These are phyloP conservation scores for Oryza longistaminata DNA, from an alignment of 176 grass and related monocot genomes.

Conservation along the genomic window DNA sequence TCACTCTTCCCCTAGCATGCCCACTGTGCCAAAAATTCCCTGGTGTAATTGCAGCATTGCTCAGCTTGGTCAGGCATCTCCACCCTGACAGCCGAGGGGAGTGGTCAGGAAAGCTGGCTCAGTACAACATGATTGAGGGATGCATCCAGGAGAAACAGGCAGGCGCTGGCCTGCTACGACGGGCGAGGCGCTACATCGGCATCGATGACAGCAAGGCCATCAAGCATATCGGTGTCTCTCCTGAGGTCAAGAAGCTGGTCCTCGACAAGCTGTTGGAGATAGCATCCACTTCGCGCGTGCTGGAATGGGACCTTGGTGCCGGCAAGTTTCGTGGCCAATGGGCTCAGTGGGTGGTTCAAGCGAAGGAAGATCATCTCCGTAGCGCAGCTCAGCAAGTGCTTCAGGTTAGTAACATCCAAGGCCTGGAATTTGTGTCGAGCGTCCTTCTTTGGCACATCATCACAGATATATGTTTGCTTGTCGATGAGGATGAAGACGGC, in stretches of 20 bases:
- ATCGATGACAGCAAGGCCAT: neutral
- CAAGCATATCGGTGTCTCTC: neutral
- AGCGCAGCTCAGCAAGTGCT: neutral
- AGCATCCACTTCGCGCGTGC: neutral
- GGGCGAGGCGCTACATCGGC: neutral
- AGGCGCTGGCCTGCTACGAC: neutral
- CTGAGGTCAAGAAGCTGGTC: neutral
- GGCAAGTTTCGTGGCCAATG: conserved; percentile 5
- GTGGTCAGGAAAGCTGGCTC: neutral
- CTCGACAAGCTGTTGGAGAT: conserved; percentile 2
- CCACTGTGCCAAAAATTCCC: neutral
- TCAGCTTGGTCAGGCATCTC: neutral
- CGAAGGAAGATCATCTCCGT: neutral
- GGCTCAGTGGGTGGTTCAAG: neutral
- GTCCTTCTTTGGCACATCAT: neutral
- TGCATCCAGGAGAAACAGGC: conserved; percentile 14
- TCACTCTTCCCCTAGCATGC: neutral
- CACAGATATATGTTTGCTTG: neutral
- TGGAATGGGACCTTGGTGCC: conserved; percentile 2
- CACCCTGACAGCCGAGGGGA: neutral
- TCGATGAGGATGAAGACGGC: neutral
- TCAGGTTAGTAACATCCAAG: conserved; percentile 12
- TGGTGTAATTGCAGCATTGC: neutral
- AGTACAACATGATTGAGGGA: neutral
- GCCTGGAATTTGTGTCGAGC: conserved; percentile 12